Evolutionary conservation across 1,139 yeast genomes (phyloP), one percentile per base, ranked within the genome.

Genomic region (Blastobotrys apis): DNA sequence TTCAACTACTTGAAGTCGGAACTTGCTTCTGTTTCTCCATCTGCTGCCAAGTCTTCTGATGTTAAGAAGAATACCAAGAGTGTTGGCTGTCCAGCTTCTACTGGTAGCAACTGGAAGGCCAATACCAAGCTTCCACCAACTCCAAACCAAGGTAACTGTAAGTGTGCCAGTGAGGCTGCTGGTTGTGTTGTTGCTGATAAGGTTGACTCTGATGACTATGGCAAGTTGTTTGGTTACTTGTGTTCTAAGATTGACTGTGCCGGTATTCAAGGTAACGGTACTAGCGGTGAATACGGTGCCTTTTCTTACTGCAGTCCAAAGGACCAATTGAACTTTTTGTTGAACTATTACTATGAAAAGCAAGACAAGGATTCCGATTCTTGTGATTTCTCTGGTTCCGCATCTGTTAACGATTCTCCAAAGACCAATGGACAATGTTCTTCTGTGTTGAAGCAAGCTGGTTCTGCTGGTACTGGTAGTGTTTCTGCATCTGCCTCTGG

Each of bases 231-330:
- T 60, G 66, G 71, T 47, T 63, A 63, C 53, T 71, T 81, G 43
- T 81, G 87, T 66, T 53, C 54, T 35, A 44, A 52, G 37, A 51
- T 60, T 37, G 44, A 50, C 47, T 67, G 71, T 53, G 71, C 67
- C 40, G 85, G 85, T 12, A 78, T 83, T 41, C 62, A 74, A 10
- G 68, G 69, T 38, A 63, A 72, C 47, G 54, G 64, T 0, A 88
- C 95, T 45, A 49, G 72, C 8, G 95, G 95, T 45, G 78, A 75
- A 56, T 95, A 88, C 56, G 88, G 84, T 57, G 74, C 80, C 33
- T 76, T 67, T 63, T 77, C 82, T 4, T 75, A 71, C 72, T 80
- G 84, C 64, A 64, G 71, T 44, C 68, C 74, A 53, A 72, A 76
- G 68, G 81, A 78, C 55, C 73, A 78, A 71, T 76, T 81, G 62